A percentile compares a stretch with the other conserved stretches of the same genome.
Conservation (phyloP, 768 basidiomycete genomes). For the Psilocybe subaeruginosa region DNA sequence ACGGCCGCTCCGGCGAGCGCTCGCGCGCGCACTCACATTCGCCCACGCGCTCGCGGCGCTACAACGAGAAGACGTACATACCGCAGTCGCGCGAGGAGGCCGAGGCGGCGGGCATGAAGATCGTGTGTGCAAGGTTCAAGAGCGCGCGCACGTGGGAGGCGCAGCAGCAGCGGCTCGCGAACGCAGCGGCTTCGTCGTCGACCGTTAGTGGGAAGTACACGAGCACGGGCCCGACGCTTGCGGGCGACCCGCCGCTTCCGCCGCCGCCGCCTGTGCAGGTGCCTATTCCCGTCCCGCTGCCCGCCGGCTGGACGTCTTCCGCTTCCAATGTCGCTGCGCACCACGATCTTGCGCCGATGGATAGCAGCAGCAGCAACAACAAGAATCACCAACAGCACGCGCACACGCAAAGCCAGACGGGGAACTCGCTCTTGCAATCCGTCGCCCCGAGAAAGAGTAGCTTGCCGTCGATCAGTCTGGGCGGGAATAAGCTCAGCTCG, state of each 20-base stretch:
- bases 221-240: not conserved
- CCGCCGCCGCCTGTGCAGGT: not conserved
- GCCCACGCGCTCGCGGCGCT: not conserved
- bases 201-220: not conserved
- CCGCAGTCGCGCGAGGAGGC: constrained; percentile 30
- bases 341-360: too few relatives aligned
- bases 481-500: too few relatives aligned
- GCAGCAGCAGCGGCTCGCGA: not conserved
- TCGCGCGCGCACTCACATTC: not conserved
- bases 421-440: too few relatives aligned
- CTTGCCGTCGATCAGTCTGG: not conserved
- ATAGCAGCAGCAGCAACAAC: too few relatives aligned
- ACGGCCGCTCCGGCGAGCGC: not conserved
- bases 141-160: constrained; percentile 6
- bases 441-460: not conserved
- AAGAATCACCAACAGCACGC: not conserved
- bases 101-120: constrained; percentile 29
- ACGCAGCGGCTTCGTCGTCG: too few relatives aligned
- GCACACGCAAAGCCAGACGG: not conserved
- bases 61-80: constrained; percentile 20
- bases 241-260: not conserved
- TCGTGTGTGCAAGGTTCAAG: constrained; percentile 46
- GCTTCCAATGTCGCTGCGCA: too few relatives aligned
- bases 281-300: not conserved
- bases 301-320: too few relatives aligned